A percentile compares a stretch with the other conserved stretches of the same genome.
phyloP scores from a whole-genome alignment of 1,284 basidiomycete genomes.

The Neolentinus lepideus region DNA sequence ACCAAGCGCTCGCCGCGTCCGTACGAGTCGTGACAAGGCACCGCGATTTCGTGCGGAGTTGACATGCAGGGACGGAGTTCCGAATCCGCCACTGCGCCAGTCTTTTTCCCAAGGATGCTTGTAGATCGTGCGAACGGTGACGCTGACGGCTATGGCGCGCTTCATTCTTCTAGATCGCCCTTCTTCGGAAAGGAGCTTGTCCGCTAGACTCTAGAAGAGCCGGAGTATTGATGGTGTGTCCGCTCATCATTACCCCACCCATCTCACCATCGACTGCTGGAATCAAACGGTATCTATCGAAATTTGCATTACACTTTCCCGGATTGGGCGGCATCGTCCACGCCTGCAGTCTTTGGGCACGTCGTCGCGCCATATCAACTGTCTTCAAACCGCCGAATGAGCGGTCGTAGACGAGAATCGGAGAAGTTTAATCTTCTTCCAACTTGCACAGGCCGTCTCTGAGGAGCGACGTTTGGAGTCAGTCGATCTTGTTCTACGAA shows the following conservation, averaged over 20 bases:
- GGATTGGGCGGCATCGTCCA: too few relatives aligned
- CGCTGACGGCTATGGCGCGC: neutral
- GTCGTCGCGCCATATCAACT: neutral
- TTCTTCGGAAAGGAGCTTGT: neutral
- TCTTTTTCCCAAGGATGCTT: neutral
- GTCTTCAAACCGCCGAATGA: neutral
- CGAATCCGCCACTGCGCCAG: neutral
- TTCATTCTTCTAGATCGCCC: neutral
- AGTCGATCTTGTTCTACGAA: neutral
- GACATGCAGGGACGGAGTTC: neutral
- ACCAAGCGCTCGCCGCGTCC: too few relatives aligned
- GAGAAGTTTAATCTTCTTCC: neutral
- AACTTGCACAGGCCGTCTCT: neutral
- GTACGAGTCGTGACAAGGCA: neutral
- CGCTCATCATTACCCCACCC: too few relatives aligned
- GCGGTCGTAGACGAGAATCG: neutral
- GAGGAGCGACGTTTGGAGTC: neutral
- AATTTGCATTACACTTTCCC: too few relatives aligned
- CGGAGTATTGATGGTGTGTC: too few relatives aligned
- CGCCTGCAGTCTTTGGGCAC: too few relatives aligned
- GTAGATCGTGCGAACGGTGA: neutral
- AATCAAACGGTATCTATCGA: neutral
- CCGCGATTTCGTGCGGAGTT: neutral
- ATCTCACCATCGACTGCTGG: neutral
- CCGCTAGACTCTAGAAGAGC: neutral